Evolutionary conservation across 140 eudicot species (phyloP).

Genomic region (Cichorium intybus): DNA sequence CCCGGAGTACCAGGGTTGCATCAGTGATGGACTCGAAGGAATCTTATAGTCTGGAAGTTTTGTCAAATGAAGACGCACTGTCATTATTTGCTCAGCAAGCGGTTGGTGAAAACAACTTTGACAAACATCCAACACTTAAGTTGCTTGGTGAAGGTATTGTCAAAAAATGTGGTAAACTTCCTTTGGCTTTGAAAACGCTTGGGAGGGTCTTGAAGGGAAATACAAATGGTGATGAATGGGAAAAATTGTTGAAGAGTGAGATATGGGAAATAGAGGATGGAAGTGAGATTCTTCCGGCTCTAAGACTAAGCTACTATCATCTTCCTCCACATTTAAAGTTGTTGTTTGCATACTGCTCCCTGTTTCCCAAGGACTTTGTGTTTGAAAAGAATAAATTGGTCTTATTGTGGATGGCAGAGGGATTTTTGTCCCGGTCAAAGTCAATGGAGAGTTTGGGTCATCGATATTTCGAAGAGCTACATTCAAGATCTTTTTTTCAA

Average conservation of each 20-base stretch:
- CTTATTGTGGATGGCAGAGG: too few relatives aligned
- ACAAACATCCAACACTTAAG: not conserved
- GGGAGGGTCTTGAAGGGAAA: not conserved
- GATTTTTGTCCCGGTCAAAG: too few relatives aligned
- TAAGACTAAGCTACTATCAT: conserved; percentile 30
- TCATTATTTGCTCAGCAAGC: not conserved
- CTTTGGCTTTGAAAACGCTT: not conserved
- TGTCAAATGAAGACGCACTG: not conserved
- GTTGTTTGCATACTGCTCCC: conserved; percentile 31
- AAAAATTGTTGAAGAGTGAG: not conserved
- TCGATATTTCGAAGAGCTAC: too few relatives aligned
- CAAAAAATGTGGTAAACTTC: not conserved
- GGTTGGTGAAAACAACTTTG: not conserved
- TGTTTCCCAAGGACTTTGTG: conserved; percentile 19
- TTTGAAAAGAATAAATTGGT: too few relatives aligned
- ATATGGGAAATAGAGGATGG: not conserved
- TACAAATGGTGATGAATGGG: not conserved
- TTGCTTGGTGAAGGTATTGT: not conserved
- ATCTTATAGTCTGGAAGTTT: not conserved
- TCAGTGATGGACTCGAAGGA: not conserved
- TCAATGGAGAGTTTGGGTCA: too few relatives aligned
- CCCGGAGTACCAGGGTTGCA: not conserved
- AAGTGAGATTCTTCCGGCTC: conserved; percentile 16
- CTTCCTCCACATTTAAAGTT: conserved; percentile 21
- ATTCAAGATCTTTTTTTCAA: too few relatives aligned